Conservation (phyloP, 2,329 filamentous ascomycete genomes). For the Keithomyces neogunnii region DNA sequence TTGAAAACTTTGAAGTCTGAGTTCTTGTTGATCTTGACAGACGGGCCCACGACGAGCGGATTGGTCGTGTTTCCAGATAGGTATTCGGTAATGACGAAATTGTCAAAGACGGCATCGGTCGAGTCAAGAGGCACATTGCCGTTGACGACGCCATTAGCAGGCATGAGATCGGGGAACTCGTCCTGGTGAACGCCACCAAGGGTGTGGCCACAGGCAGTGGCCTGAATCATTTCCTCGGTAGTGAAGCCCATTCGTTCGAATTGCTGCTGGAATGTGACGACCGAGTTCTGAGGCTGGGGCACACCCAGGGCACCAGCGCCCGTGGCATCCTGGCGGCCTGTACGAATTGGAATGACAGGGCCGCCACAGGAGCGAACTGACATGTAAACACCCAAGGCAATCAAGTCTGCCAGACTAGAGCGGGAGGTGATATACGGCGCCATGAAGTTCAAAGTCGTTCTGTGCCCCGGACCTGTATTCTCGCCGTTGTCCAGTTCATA, state of each 20-base stretch:
- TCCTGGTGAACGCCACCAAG: conserved; percentile 49
- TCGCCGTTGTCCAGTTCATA: conserved; percentile 48
- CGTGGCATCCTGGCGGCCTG: conserved; percentile 47
- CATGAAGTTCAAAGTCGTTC: conserved; percentile 44
- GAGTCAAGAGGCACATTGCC: conserved; percentile 39
- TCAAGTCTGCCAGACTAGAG: conserved; percentile 47
- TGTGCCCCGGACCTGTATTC: conserved; percentile 48
- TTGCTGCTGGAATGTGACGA: conserved; percentile 42
- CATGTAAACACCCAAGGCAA: conserved; percentile 49
- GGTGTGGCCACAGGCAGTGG: conserved; percentile 53
- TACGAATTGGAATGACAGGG: conserved; percentile 36
- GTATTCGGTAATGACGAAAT: conserved; percentile 49
- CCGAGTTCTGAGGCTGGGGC: conserved; percentile 48
- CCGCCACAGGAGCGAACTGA: conserved; percentile 52
- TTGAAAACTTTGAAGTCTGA: conserved; percentile 49
- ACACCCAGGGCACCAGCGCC: conserved; percentile 38
- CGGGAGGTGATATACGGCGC: conserved; percentile 42
- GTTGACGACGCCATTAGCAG: conserved; percentile 31
- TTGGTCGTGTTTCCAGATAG: conserved; percentile 43
- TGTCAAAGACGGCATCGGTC: conserved; percentile 42
- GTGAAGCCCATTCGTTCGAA: conserved; percentile 51
- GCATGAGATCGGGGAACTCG: conserved; percentile 45
- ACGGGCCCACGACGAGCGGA: conserved; percentile 44
- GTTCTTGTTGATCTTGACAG: conserved; percentile 34
- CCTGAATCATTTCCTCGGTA: conserved; percentile 48